Evolutionary conservation across 805 yeast genomes (phyloP).

Genomic region (Zygosaccharomyces bailii): DNA sequence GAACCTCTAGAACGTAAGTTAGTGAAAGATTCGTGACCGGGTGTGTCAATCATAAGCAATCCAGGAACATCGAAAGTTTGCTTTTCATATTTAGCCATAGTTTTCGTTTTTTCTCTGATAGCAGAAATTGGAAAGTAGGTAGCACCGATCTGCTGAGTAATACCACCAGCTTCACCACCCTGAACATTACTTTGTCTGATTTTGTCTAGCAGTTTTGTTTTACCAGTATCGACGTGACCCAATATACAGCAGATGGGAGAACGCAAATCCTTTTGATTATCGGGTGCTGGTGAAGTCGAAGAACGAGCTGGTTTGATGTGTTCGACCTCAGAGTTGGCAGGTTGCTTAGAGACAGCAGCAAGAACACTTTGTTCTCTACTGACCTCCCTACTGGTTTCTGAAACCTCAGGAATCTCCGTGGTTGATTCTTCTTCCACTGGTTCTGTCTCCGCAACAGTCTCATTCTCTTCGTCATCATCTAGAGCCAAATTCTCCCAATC

Average conservation of each 20-base stretch:
- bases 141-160: slow-evolving; percentile 99
- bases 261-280: slow-evolving; percentile 61
- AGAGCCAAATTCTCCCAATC: neutral
- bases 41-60: slow-evolving; percentile 92
- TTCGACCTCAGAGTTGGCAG: slow-evolving; percentile 7
- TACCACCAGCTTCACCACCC: slow-evolving; percentile 99
- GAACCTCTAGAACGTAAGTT: slow-evolving; percentile 98
- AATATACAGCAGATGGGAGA: slow-evolving; percentile 98
- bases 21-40: slow-evolving; percentile 99
- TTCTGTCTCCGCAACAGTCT: slow-evolving; percentile 30
- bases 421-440: neutral
- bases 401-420: slow-evolving; percentile 28
- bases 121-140: slow-evolving; percentile 98
- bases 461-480: slow-evolving; percentile 29
- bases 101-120: slow-evolving; percentile 84
- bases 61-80: slow-evolving; percentile 95
- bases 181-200: slow-evolving; percentile 98
- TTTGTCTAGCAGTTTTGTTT: slow-evolving; percentile 93
- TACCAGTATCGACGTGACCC: slow-evolving; percentile 99
- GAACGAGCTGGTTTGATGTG: slow-evolving; percentile 27
- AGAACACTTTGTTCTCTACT: slow-evolving; percentile 10
- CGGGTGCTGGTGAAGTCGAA: slow-evolving; percentile 30
- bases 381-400: slow-evolving; percentile 11
- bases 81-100: slow-evolving; percentile 83
- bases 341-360: neutral